A percentile compares a stretch with the other conserved stretches of the same genome.
phyloP scores from a whole-genome alignment of 805 yeast species.

The Candida ponderosae region DNA sequence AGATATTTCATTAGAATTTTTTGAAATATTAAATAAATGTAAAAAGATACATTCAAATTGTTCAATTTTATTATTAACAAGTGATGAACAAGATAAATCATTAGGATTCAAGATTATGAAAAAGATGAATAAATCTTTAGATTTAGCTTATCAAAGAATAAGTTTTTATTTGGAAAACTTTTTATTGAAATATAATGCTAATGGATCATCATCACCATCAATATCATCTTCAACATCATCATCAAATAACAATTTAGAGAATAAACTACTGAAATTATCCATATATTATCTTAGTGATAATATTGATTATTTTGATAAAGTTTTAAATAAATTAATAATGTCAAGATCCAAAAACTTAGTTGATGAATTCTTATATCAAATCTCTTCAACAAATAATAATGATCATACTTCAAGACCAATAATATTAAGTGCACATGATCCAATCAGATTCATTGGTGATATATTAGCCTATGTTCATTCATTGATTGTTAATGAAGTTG shows the following conservation, averaged over 20 bases:
- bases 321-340: constrained; percentile 57
- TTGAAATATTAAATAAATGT: constrained; percentile 50
- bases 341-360: constrained; percentile 56
- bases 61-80: constrained; percentile 60
- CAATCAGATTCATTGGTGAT: constrained; percentile 78
- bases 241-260: constrained; percentile 5
- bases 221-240: constrained; percentile 2
- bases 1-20: constrained; percentile 43
- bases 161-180: constrained; percentile 30
- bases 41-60: constrained; percentile 60
- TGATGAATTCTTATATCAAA: constrained; percentile 60
- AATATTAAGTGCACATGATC: constrained; percentile 65
- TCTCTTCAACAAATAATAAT: constrained; percentile 24
- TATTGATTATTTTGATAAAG: constrained; percentile 45
- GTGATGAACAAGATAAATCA: constrained; percentile 37
- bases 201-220: neutral
- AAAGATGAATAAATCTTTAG: constrained; percentile 44
- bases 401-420: constrained; percentile 36
- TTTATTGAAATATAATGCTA: constrained; percentile 14
- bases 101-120: constrained; percentile 61
- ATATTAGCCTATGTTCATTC: constrained; percentile 84
- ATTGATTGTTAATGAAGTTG: constrained; percentile 80
- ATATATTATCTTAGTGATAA: constrained; percentile 29
- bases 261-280: constrained; percentile 23
- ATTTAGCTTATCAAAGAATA: constrained; percentile 47